A percentile compares a stretch with the other conserved stretches of the same genome.
Evolutionary conservation across 345 rosid genomes (phyloP).

Genomic region (Microthlaspi erraticum): DNA sequence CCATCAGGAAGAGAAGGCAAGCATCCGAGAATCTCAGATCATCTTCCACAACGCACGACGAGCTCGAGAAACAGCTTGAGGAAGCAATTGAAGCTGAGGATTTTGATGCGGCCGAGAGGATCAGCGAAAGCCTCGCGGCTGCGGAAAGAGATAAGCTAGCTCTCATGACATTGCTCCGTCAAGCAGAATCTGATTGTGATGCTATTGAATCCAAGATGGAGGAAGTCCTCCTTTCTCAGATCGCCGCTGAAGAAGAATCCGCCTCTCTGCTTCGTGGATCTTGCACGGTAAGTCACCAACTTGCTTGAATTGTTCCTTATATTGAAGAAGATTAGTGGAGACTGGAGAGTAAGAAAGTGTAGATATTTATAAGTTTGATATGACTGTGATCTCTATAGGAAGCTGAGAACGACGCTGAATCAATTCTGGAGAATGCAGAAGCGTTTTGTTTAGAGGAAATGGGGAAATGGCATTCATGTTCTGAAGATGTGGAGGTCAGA

Average conservation of each 20-base stretch:
- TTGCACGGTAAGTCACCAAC: conserved; percentile 52
- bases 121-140: conserved; percentile 71
- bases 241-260: conserved; percentile 75
- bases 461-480: conserved; percentile 65
- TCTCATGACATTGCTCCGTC: conserved; percentile 57
- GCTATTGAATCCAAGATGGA: conserved; percentile 68
- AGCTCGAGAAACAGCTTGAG: conserved; percentile 72
- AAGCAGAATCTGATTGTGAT: conserved; percentile 66
- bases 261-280: conserved; percentile 63
- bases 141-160: conserved; percentile 59
- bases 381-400: conserved; percentile 49
- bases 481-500: conserved; percentile 63
- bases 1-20: conserved; percentile 64
- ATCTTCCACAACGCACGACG: conserved; percentile 56
- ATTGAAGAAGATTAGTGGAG: too few relatives aligned
- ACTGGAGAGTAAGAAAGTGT: too few relatives aligned
- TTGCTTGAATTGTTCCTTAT: too few relatives aligned
- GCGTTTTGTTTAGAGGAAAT: conserved; percentile 52
- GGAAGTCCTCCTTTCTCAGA: conserved; percentile 60
- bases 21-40: conserved; percentile 62
- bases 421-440: conserved; percentile 54
- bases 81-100: conserved; percentile 88
- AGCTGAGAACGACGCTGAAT: conserved; percentile 60
- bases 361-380: not conserved
- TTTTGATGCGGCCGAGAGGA: conserved; percentile 76